Conservation (phyloP, 345 rosid genomes). For the Aquilaria sinensis region DNA sequence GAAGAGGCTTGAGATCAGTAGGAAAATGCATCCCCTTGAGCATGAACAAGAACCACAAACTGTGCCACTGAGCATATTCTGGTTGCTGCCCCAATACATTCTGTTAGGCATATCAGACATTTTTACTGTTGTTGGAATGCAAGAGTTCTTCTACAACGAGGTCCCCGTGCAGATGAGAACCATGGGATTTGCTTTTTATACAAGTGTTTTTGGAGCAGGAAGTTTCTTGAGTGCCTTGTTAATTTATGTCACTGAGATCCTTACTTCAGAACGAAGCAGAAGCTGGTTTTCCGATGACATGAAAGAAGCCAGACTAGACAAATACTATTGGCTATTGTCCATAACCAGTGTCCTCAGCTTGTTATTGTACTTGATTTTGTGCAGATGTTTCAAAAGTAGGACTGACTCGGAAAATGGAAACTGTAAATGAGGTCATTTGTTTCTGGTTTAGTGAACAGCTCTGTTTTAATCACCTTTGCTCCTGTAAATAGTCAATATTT, state of each 20-base stretch:
- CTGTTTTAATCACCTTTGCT: neutral
- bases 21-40: constrained; percentile 12
- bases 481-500: constrained; percentile 6
- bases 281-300: constrained; percentile 93
- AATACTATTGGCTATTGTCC: constrained; percentile 75
- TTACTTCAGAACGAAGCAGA: constrained; percentile 30
- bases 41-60: constrained; percentile 9
- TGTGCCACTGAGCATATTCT: constrained; percentile 63
- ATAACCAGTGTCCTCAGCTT: constrained; percentile 52
- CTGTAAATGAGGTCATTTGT: constrained; percentile 10
- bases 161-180: constrained; percentile 86
- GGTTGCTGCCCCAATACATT: constrained; percentile 86
- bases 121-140: constrained; percentile 96
- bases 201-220: constrained; percentile 93
- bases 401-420: constrained; percentile 24
- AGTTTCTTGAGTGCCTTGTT: constrained; percentile 75
- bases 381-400: constrained; percentile 43
- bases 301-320: constrained; percentile 73
- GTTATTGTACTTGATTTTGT: constrained; percentile 44
- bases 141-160: constrained; percentile 89
- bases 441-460: neutral
- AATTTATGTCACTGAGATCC: constrained; percentile 53
- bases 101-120: constrained; percentile 80
- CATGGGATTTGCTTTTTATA: constrained; percentile 85
- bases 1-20: constrained; percentile 46